Base-by-base conservation (phyloP, 257 asterid species). In the Nicotiana benthamiana region DNA sequence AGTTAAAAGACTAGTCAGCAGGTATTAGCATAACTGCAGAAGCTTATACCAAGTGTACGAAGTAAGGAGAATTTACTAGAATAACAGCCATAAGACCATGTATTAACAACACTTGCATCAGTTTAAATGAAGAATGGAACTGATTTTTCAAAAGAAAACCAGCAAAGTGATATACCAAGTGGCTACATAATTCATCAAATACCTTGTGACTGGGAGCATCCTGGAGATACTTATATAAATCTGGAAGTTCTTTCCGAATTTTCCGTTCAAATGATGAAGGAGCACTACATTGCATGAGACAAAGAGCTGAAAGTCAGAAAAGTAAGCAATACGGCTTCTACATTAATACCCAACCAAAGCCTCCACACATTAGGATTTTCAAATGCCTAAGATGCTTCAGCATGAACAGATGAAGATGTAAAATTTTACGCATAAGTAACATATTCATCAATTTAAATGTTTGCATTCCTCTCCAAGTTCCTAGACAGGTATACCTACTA, bases 261-360 rank as follows among this genome's bases (percentile, higher is more conserved):
- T 88, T 91, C 83, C 90, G 86, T 87, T 92, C 97, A 91, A 93
- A 95, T 57, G 99, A 90, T 64, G 97, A 86, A n/a, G 99, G 97
- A 6, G 99, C 96, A 76, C 99, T 95, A 91, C 77, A 84, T 70
- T 60, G 83, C 65, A 85, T 70, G 79, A 75, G 81, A 67, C 60
- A 48, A 82, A 64, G 57, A 80, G 61, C 83, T 68, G 72, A 75
- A 81, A 85, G 81, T 61, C 46, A 43, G 75, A 53, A n/a, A 82
- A 28, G 34, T 75, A 66, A 48, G 80, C 34, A 70, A 28, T 22
- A 51, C 0, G 48, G 59, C 59, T 70, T 43, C 34, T 70, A 59
- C 77, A 43, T 43, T 70, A 43, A 22, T 15, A 68, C 24, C 32
- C 76, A 68, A 68, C 56, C 56, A 4, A 68, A 36, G 56, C 13